Base-by-base conservation (phyloP, 73 alveolate genomes). In the Paraurostyla sp. region DNA sequence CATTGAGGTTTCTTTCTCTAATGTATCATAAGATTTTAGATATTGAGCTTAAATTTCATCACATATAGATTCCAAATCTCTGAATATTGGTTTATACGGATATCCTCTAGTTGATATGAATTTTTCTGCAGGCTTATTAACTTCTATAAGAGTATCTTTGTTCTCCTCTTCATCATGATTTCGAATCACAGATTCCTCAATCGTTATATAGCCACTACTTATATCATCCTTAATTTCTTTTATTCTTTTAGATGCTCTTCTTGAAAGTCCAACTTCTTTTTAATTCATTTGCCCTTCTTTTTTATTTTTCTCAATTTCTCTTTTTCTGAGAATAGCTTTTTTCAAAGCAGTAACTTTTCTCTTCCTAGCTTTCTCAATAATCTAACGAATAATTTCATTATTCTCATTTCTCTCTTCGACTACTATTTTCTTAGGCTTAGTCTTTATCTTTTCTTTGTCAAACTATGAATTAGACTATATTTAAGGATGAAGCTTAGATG, bases 281-380 rank as follows among this genome's bases (percentile, higher is more conserved):
- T 13, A 33, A 25, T 59, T 57, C 25, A 49, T 6, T 13, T 51
- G 16, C 2, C 49, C 81, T 76, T 45, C 36, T 15, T 69, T 57
- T 23, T 45, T 75, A 0, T 15, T 35, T 1, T 69, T 48, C 52
- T 82, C 22, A 6, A 13, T 16, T 83, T 85, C 87, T 85, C 93
- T 65, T 25, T 38, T 73, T 59, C 88, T 46, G 29, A 56, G 25
- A 46, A 49, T 85, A 18, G 93, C 93, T 71, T 71, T 68, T 57
- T 65, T 68, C 23, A 85, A 20, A 22, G 93, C 88, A 15, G 88
- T 85, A 33, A 76, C 65, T 69, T 85, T 85, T 45, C 81, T 69
- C 63, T 85, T 73, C 46, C 51, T 85, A 20, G 80, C 56, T 40
- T 76, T 68, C 42, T 85, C 93, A 3, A 85, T 59, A 46, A 85